Conservation (phyloP, 169 alveolate genomes). For the Eimeria brunetti region DNA sequence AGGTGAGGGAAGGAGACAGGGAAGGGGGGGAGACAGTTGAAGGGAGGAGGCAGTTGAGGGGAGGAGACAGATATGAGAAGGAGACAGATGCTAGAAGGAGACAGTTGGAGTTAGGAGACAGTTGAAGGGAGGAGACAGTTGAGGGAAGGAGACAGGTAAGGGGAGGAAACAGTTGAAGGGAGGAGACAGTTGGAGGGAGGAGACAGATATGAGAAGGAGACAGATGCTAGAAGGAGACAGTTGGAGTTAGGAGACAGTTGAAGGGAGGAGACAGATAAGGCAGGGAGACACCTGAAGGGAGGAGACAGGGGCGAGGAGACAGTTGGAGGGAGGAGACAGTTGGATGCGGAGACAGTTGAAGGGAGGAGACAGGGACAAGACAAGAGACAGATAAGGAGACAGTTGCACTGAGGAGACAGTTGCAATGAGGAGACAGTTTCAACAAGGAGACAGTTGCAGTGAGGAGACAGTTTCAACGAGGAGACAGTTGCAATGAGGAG, state of each 20-base stretch:
- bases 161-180: too few relatives aligned
- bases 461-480: too few relatives aligned
- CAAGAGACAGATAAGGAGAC: not conserved
- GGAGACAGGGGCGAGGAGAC: too few relatives aligned
- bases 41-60: too few relatives aligned
- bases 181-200: not conserved
- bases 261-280: not conserved
- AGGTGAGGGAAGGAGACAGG: not conserved
- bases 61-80: not conserved
- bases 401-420: not conserved
- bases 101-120: not conserved
- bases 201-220: too few relatives aligned
- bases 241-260: too few relatives aligned
- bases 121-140: not conserved
- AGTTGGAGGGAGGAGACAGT: too few relatives aligned
- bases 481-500: too few relatives aligned
- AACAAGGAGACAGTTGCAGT: too few relatives aligned
- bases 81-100: not conserved
- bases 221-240: too few relatives aligned
- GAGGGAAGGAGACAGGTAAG: not conserved
- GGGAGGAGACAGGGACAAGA: not conserved
- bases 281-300: too few relatives aligned
- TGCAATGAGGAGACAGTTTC: too few relatives aligned
- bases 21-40: not conserved
- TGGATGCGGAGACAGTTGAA: not conserved